A percentile compares a stretch with the other conserved stretches of the same genome.
Evolutionary conservation across 1,284 basidiomycete genomes (phyloP).

Genomic region (Irpex sp.): DNA sequence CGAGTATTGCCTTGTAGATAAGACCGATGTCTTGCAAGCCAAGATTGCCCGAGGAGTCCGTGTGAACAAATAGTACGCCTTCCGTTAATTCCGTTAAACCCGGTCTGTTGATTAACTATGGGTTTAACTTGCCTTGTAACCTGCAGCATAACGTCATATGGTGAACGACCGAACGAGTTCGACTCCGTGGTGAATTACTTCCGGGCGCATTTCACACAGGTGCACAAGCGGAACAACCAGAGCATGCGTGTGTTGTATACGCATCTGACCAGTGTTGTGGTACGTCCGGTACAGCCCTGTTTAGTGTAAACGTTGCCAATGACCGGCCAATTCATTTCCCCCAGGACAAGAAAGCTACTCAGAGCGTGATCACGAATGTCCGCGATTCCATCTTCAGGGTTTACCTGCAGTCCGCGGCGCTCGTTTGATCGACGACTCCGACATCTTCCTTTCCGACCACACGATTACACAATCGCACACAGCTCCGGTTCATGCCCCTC

Average conservation of each 20-base stretch:
- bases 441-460: neutral
- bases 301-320: neutral
- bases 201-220: conserved; percentile 78
- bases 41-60: conserved; percentile 64
- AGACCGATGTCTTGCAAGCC: conserved; percentile 69
- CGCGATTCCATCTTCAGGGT: conserved; percentile 34
- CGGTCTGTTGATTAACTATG: neutral
- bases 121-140: neutral
- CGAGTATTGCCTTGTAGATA: conserved; percentile 41
- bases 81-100: neutral
- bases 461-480: neutral
- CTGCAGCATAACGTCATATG: conserved; percentile 75
- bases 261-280: conserved; percentile 76
- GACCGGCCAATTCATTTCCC: conserved; percentile 1
- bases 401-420: conserved; percentile 31
- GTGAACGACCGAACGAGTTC: conserved; percentile 74
- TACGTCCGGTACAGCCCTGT: conserved; percentile 31
- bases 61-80: conserved; percentile 74
- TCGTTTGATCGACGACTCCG: conserved; percentile 20
- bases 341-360: conserved; percentile 77
- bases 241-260: conserved; percentile 75
- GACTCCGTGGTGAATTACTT: conserved; percentile 79
- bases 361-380: conserved; percentile 74
- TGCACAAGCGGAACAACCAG: conserved; percentile 74
- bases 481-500: neutral